Evolutionary conservation across 805 yeast genomes (phyloP).

Genomic region (Metschnikowia chrysomelidarum): DNA sequence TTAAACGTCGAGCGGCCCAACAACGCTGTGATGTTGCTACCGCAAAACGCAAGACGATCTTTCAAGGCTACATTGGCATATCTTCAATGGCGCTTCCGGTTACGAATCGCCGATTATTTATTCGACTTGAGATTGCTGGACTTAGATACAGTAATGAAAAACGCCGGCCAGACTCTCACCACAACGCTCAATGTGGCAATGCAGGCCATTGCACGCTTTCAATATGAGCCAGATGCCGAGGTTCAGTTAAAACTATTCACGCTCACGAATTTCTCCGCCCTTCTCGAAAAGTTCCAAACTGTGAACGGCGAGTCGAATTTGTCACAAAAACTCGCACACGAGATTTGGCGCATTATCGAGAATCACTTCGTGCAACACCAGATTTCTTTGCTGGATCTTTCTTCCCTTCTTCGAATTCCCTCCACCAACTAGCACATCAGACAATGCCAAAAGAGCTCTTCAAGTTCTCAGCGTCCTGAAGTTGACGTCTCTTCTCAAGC

Average conservation of each 20-base stretch:
- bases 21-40: conserved; percentile 8
- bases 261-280: conserved; percentile 13
- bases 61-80: conserved; percentile 20
- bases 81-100: conserved; percentile 23
- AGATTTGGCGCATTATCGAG: conserved; percentile 8
- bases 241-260: conserved; percentile 12
- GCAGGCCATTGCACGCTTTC: neutral
- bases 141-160: conserved; percentile 5
- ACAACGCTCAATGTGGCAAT: conserved; percentile 10
- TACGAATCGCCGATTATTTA: conserved; percentile 20
- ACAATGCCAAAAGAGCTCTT: conserved; percentile 45
- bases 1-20: conserved; percentile 20
- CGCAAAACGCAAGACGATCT: conserved; percentile 17
- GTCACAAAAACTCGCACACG: conserved; percentile 9
- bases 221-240: neutral
- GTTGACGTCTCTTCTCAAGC: conserved; percentile 63
- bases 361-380: conserved; percentile 3
- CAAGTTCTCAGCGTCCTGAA: conserved; percentile 70
- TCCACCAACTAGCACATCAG: conserved; percentile 9
- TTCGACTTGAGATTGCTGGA: conserved; percentile 18
- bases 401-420: neutral
- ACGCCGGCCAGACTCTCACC: conserved; percentile 1
- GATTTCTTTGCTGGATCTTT: conserved; percentile 1
- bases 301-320: conserved; percentile 12
- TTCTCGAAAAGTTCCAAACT: conserved; percentile 14